Conservation (phyloP, 306 rosid species). For the Corylus avellana region DNA sequence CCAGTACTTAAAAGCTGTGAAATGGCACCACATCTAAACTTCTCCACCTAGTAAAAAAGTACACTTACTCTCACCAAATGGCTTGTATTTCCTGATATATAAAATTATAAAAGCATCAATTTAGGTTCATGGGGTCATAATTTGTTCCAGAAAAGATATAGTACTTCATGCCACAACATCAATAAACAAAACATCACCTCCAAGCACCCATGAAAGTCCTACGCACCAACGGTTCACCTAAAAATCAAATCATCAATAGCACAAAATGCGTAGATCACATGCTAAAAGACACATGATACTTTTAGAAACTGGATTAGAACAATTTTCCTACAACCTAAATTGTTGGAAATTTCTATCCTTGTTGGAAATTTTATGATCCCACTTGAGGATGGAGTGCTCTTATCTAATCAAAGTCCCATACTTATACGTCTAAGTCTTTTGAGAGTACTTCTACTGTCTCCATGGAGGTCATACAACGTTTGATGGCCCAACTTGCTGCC, state of each 20-base stretch:
- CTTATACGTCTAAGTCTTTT: too few species aligned
- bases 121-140: background rate
- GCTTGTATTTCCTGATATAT: background rate
- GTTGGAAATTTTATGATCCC: too few species aligned
- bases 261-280: background rate
- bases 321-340: too few species aligned
- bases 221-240: background rate
- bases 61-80: background rate
- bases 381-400: too few species aligned
- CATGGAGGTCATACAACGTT: too few species aligned
- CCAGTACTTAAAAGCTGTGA: background rate
- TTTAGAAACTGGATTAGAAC: too few species aligned
- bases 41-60: background rate
- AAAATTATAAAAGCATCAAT: background rate
- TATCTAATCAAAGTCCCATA: too few species aligned
- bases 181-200: background rate
- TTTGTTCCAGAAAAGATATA: background rate
- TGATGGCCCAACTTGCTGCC: too few species aligned
- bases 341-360: too few species aligned
- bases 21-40: background rate
- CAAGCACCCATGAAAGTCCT: slow-evolving; percentile 4
- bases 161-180: background rate
- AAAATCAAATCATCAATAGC: slow-evolving; percentile 1
- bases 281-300: too few species aligned
- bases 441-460: too few species aligned